phyloP scores from a whole-genome alignment of 306 rosid species.

The Benincasa hispida region DNA sequence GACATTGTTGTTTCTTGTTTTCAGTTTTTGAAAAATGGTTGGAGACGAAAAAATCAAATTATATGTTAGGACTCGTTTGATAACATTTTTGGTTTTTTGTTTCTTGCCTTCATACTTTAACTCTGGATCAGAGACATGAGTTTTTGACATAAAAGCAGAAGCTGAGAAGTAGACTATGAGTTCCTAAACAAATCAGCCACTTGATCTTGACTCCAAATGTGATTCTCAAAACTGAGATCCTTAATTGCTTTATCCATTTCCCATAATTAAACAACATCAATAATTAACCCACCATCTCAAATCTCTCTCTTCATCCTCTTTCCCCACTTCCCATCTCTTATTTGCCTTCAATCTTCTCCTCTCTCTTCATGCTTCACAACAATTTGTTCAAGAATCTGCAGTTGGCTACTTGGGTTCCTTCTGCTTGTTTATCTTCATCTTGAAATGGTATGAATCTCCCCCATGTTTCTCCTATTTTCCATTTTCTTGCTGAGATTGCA shows the following conservation, averaged over 20 bases:
- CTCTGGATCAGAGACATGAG: background rate
- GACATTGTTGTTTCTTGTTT: too few relatives aligned
- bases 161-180: background rate
- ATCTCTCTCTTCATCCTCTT: background rate
- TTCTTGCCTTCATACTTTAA: background rate
- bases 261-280: slow-evolving; percentile 1
- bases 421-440: background rate
- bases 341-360: background rate
- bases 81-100: too few relatives aligned
- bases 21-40: background rate
- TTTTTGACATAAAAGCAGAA: background rate
- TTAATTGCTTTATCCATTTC: slow-evolving; percentile 5
- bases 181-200: background rate
- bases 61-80: too few relatives aligned
- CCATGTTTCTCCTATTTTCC: background rate
- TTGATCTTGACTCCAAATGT: background rate
- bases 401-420: background rate
- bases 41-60: too few relatives aligned
- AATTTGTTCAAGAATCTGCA: background rate
- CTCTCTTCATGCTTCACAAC: background rate
- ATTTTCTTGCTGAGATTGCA: background rate
- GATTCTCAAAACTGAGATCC: background rate
- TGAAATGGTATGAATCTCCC: background rate
- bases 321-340: background rate
- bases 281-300: background rate